Evolutionary conservation across 352 stramenopile species (phyloP).

Genomic region (Pythium brachiatum): DNA sequence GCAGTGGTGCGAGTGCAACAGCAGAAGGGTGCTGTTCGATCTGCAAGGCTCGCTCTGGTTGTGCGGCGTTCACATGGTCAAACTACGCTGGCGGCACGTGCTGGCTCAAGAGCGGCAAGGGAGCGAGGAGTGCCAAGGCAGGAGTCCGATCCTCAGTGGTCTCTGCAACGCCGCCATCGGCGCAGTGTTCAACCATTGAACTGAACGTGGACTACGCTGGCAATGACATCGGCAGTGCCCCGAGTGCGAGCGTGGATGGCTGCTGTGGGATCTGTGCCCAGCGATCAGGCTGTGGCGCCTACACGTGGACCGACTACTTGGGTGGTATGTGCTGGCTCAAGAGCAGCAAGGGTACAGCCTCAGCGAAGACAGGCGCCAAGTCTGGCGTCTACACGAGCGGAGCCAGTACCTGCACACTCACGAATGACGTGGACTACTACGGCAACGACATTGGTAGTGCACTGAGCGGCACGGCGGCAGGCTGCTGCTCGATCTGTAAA

Average conservation of each 20-base stretch:
- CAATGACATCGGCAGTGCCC: conserved; percentile 23
- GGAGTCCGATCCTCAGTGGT: conserved; percentile 16
- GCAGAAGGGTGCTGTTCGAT: conserved; percentile 16
- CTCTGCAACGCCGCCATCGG: background rate
- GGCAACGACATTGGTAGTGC: conserved; percentile 34
- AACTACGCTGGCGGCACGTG: conserved; percentile 8
- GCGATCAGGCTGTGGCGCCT: conserved; percentile 21
- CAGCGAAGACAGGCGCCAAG: conserved; percentile 10
- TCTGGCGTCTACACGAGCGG: conserved; percentile 15
- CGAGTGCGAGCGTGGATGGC: conserved; percentile 9
- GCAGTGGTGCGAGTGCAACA: conserved; percentile 4
- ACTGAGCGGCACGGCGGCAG: conserved; percentile 8
- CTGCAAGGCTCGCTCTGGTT: conserved; percentile 8
- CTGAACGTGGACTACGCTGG: conserved; percentile 24
- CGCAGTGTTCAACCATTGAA: conserved; percentile 17
- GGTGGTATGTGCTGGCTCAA: conserved; percentile 28
- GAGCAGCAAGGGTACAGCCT: conserved; percentile 19
- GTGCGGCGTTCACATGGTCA: conserved; percentile 10
- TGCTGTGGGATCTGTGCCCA: conserved; percentile 24
- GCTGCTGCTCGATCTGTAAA: conserved; percentile 32
- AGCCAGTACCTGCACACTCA: conserved; percentile 10
- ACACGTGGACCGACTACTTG: conserved; percentile 25
- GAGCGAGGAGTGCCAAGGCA: background rate
- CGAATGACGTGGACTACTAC: conserved; percentile 28
- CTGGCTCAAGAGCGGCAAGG: conserved; percentile 45